Percentiles rank a stretch among this genome's conserved stretches.
phyloP scores from a whole-genome alignment of 331 rosid genomes.

The Phaseolus coccineus region DNA sequence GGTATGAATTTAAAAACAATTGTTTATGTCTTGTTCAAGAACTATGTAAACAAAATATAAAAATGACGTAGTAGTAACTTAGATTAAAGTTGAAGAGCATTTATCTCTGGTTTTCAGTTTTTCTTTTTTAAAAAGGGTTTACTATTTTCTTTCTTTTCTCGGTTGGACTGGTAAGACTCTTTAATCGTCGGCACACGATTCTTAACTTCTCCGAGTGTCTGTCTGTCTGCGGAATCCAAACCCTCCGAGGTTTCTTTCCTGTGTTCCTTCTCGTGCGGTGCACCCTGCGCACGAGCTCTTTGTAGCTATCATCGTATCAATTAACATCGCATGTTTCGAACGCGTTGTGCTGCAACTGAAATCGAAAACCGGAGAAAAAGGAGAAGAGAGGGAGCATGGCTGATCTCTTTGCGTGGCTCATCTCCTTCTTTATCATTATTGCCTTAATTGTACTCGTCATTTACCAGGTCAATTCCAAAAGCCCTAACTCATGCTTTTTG shows the following conservation, averaged over 20 bases:
- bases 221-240: constrained; percentile 10
- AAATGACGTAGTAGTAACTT: too few relatives aligned
- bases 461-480: constrained; percentile 71
- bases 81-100: background rate
- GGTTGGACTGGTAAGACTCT: background rate
- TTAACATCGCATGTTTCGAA: constrained; percentile 24
- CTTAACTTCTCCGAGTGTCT: constrained; percentile 19
- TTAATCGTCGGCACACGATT: constrained; percentile 9
- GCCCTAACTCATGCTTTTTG: background rate
- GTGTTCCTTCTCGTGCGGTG: constrained; percentile 10
- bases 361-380: constrained; percentile 8
- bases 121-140: background rate
- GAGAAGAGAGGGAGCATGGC: constrained; percentile 60
- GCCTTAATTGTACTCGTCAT: constrained; percentile 70
- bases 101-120: background rate
- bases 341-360: constrained; percentile 29
- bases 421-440: constrained; percentile 89
- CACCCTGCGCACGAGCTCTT: constrained; percentile 38
- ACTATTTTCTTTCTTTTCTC: constrained; percentile 1
- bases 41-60: too few relatives aligned
- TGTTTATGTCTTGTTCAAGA: too few relatives aligned
- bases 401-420: constrained; percentile 83
- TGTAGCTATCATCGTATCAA: background rate
- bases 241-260: constrained; percentile 15
- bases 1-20: too few relatives aligned